Evolutionary conservation across 164 flowering plant species (phyloP).

Genomic region (Chimonanthus salicifolius): DNA sequence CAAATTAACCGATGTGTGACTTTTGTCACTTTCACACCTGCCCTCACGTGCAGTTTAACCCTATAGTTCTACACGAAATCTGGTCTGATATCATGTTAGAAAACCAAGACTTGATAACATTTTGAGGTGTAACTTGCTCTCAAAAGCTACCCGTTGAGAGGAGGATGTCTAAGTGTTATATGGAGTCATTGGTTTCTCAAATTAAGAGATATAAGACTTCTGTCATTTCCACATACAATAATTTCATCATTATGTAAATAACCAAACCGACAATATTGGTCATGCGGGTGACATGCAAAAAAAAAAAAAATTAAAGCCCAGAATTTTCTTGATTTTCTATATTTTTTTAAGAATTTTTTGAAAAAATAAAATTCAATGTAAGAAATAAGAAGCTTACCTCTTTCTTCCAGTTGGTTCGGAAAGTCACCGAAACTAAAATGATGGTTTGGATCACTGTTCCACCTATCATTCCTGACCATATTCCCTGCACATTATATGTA

Average conservation of each 20-base stretch:
- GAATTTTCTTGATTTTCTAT: no score
- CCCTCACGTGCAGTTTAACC: no score
- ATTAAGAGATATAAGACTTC: background rate
- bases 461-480: conserved; percentile 69
- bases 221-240: background rate
- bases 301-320: background rate
- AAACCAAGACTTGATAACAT: no score
- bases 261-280: background rate
- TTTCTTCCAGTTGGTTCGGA: conserved; percentile 46
- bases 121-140: no score
- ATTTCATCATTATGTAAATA: background rate
- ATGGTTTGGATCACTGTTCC: conserved; percentile 54
- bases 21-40: no score
- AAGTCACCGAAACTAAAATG: conserved; percentile 42
- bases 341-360: no score
- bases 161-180: no score
- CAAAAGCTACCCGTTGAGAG: no score
- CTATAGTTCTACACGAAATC: no score
- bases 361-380: background rate
- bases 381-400: conserved; percentile 30
- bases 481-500: conserved; percentile 30
- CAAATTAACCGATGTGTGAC: no score
- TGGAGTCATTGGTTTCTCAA: no score
- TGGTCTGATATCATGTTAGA: no score
- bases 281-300: background rate